These are phyloP conservation scores for Bassia scoparia DNA, from an alignment of 148 eudicot species.

Conservation along the genomic window DNA sequence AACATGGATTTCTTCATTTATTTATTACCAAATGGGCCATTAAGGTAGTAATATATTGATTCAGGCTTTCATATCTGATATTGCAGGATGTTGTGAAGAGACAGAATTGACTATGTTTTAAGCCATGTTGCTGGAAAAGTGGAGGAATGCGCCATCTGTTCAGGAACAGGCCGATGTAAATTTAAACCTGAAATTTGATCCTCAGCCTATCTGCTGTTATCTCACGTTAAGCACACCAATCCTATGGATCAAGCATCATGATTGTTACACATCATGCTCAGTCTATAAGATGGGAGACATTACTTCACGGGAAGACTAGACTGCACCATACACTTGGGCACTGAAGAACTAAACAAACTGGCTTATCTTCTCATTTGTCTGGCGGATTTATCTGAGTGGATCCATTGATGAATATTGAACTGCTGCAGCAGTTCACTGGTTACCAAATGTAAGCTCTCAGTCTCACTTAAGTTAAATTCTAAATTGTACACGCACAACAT, in stretches of 20 bases:
- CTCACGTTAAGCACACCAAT: neutral
- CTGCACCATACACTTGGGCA: neutral
- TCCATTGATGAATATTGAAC: no score
- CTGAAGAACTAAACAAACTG: neutral
- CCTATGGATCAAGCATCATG: neutral
- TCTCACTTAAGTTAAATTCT: no score
- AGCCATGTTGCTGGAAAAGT: slow-evolving; percentile 74
- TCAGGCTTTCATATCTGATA: neutral
- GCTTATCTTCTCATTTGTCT: no score
- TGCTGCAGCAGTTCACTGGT: no score
- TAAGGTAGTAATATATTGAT: neutral
- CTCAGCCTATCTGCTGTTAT: neutral
- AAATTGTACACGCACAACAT: no score
- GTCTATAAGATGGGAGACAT: neutral
- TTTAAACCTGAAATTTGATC: slow-evolving; percentile 25
- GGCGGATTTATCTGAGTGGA: no score
- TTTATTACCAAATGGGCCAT: neutral
- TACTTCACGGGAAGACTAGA: neutral
- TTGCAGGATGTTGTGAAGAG: slow-evolving; percentile 82
- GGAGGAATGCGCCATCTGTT: slow-evolving; percentile 79
- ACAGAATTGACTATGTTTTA: slow-evolving; percentile 73
- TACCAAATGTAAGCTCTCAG: no score
- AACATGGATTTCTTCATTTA: no score
- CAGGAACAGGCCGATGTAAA: slow-evolving; percentile 77
- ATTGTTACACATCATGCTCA: neutral